Conservation (phyloP, 2,329 filamentous ascomycete species). For the Pseudocercospora fuligena region DNA sequence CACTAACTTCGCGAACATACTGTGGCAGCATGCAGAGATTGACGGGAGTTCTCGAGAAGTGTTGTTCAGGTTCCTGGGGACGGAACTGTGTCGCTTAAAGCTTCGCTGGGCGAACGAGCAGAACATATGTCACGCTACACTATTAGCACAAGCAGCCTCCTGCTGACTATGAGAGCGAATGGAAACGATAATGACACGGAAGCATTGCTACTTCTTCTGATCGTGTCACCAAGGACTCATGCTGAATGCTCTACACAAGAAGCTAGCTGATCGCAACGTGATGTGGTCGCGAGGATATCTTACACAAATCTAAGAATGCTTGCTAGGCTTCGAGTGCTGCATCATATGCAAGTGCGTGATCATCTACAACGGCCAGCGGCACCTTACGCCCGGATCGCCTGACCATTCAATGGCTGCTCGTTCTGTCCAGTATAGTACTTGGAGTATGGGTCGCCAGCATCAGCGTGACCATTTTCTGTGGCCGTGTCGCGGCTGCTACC, state of each 20-base stretch:
- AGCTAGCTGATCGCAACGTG: slow-evolving; percentile 12
- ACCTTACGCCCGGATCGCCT: not conserved
- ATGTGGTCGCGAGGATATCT: slow-evolving; percentile 11
- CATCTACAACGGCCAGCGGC: slow-evolving; percentile 8
- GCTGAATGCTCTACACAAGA: slow-evolving; percentile 11
- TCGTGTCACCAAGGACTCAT: not conserved
- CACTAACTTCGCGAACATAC: too few relatives aligned
- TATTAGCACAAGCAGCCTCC: not conserved
- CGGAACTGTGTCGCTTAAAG: too few relatives aligned
- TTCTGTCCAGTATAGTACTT: not conserved
- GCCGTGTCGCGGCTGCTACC: not conserved
- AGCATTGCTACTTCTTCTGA: not conserved
- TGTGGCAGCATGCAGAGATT: too few relatives aligned
- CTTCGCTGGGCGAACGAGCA: too few relatives aligned
- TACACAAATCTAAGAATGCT: slow-evolving; percentile 11
- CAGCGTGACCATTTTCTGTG: slow-evolving; percentile 8
- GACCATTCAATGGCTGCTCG: slow-evolving; percentile 5
- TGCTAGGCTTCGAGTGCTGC: not conserved
- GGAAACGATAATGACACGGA: not conserved
- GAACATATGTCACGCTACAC: not conserved
- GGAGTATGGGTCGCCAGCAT: not conserved
- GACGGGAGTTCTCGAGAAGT: too few relatives aligned
- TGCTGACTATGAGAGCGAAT: not conserved
- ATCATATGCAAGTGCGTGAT: slow-evolving; percentile 2
- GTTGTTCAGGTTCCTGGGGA: too few relatives aligned